Evolutionary conservation across 2,329 filamentous ascomycete species (phyloP).

Genomic region (Apiospora malaysiana): DNA sequence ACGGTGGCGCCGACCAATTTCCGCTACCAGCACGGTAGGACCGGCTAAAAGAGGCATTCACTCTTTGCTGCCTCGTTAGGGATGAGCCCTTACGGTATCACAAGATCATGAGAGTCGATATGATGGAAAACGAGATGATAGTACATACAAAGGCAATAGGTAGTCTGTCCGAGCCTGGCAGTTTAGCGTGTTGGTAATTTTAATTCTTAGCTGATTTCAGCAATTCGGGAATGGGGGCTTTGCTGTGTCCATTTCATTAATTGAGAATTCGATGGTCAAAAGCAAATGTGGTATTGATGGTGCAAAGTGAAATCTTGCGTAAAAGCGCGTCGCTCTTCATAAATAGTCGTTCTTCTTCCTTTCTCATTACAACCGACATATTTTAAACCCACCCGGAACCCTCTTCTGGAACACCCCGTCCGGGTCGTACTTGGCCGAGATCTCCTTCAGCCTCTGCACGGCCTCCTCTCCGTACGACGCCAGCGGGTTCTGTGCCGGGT

Average conservation of each 20-base stretch:
- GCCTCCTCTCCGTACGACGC: constrained; percentile 43
- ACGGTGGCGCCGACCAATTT: neutral
- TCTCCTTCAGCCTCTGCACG: constrained; percentile 35
- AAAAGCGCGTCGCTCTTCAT: too few species aligned
- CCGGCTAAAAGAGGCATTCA: neutral
- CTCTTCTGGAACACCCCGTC: constrained; percentile 36
- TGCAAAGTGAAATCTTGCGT: too few species aligned
- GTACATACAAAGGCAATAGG: neutral
- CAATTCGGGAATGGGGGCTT: neutral
- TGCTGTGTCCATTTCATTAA: neutral
- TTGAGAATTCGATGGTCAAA: neutral
- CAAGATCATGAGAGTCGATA: neutral
- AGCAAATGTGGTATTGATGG: too few species aligned
- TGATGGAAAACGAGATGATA: neutral
- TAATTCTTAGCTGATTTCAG: neutral
- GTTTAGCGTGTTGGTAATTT: neutral
- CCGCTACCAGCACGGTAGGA: neutral
- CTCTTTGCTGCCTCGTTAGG: neutral
- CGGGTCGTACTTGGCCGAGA: constrained; percentile 45
- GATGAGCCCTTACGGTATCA: neutral
- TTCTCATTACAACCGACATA: neutral
- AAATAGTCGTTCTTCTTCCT: too few species aligned
- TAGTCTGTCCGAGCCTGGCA: neutral
- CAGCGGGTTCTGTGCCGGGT: constrained; percentile 38
- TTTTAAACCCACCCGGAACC: neutral